These are phyloP conservation scores for Fragaria vesca DNA, from an alignment of 306 rosid species.

Conservation along the genomic window DNA sequence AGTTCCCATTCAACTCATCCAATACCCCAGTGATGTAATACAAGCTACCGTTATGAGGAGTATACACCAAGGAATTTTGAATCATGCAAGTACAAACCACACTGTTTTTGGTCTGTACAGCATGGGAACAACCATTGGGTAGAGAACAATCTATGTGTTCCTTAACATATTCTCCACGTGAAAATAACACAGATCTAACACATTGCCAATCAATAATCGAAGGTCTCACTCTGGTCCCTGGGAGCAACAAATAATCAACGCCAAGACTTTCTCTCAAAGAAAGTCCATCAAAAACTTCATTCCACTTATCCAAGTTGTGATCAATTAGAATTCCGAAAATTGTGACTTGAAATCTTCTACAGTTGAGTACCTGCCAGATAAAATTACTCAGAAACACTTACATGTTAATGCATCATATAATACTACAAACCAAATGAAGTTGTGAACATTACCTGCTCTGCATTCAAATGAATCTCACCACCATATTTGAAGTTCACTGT, in stretches of 20 bases:
- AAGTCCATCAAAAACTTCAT: slow-evolving; percentile 19
- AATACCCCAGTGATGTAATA: slow-evolving; percentile 49
- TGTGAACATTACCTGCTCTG: slow-evolving; percentile 45
- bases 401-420: background rate
- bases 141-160: slow-evolving; percentile 24
- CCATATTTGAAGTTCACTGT: slow-evolving; percentile 41
- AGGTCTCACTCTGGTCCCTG: slow-evolving; percentile 31
- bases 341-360: slow-evolving; percentile 61
- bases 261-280: slow-evolving; percentile 35
- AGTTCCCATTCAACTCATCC: slow-evolving; percentile 53
- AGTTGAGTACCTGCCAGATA: slow-evolving; percentile 46
- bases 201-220: slow-evolving; percentile 51
- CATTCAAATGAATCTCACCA: slow-evolving; percentile 48
- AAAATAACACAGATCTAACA: slow-evolving; percentile 41
- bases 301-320: slow-evolving; percentile 31
- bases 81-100: slow-evolving; percentile 55
- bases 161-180: slow-evolving; percentile 18
- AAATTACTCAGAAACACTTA: slow-evolving; percentile 5
- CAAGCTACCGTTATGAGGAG: slow-evolving; percentile 58
- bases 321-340: slow-evolving; percentile 49
- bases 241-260: slow-evolving; percentile 78
- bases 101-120: slow-evolving; percentile 43
- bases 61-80: slow-evolving; percentile 52
- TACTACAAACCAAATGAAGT: slow-evolving; percentile 6
- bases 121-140: background rate